Percentiles rank a stretch among this genome's conserved stretches.
These are phyloP conservation scores for Crithidia bombi DNA, from an alignment of 208 protist genomes.

Conservation along the genomic window DNA sequence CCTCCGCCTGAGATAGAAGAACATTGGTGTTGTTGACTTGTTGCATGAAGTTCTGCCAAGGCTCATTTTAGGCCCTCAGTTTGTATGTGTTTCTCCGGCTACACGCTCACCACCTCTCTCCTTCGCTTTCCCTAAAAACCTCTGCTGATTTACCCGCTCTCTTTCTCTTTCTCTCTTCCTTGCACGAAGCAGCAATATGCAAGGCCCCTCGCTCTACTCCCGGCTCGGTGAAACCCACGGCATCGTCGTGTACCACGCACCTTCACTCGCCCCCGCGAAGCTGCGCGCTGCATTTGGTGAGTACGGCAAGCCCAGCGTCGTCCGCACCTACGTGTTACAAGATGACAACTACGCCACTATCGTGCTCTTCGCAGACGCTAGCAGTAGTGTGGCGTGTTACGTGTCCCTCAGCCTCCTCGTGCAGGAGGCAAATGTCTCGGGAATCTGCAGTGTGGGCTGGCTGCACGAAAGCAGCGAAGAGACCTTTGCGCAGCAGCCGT, in stretches of 20 bases:
- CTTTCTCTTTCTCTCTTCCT: background rate
- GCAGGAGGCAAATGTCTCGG: background rate
- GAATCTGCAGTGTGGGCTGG: constrained; percentile 64
- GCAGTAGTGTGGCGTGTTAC: constrained; percentile 34
- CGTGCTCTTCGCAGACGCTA: constrained; percentile 44
- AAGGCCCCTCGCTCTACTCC: constrained; percentile 10
- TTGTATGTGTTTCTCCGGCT: too few species aligned
- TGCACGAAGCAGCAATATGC: background rate
- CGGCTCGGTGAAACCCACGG: constrained; percentile 52
- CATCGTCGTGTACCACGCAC: constrained; percentile 44
- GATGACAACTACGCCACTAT: constrained; percentile 41
- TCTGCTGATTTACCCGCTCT: background rate
- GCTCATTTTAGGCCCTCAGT: too few species aligned
- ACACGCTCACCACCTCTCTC: too few species aligned
- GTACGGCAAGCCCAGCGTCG: constrained; percentile 39
- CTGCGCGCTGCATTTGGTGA: constrained; percentile 22
- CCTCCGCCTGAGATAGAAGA: too few species aligned
- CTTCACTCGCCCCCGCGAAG: constrained; percentile 24
- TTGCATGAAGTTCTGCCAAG: too few species aligned
- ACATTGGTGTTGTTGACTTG: too few species aligned
- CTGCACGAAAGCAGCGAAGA: constrained; percentile 48
- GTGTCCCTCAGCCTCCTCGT: constrained; percentile 20
- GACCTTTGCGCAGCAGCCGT: constrained; percentile 45
- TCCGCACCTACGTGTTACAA: constrained; percentile 31
- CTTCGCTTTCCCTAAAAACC: too few species aligned